Evolutionary conservation across 129 eudicot species (phyloP).

Genomic region (Erigeron canadensis): DNA sequence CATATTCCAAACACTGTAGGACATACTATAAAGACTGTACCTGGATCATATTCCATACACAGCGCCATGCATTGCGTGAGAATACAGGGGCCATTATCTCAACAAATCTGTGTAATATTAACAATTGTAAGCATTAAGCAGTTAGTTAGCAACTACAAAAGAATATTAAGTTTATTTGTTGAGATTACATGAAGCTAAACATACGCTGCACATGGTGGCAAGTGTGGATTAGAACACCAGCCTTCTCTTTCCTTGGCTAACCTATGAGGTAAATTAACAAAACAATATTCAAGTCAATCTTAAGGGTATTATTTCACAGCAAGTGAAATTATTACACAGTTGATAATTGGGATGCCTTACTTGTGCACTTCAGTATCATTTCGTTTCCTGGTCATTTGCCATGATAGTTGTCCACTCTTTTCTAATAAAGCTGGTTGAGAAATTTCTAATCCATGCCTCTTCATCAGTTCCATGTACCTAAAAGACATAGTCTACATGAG

Average conservation of each 20-base stretch:
- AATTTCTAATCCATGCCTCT: constrained; percentile 69
- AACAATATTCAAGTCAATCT: background rate
- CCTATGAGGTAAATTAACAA: constrained; percentile 33
- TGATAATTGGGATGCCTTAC: constrained; percentile 32
- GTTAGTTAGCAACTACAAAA: constrained; percentile 14
- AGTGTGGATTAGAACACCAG: constrained; percentile 71
- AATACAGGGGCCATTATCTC: constrained; percentile 96
- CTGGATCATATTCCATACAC: constrained; percentile 92
- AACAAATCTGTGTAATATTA: constrained; percentile 54
- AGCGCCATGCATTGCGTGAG: constrained; percentile 90
- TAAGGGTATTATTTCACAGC: background rate
- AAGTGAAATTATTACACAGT: constrained; percentile 1
- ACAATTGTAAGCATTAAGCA: background rate
- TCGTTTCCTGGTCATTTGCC: constrained; percentile 76
- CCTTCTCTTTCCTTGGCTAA: constrained; percentile 70
- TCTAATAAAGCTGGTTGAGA: constrained; percentile 83
- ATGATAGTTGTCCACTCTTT: constrained; percentile 53
- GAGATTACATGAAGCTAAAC: constrained; percentile 25
- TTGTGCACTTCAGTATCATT: constrained; percentile 75
- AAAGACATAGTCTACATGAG: constrained; percentile 2
- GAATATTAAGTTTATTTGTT: background rate
- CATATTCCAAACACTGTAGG: background rate
- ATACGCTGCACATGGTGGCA: constrained; percentile 96
- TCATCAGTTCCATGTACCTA: constrained; percentile 66
- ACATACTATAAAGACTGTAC: constrained; percentile 31